Conservation (phyloP, 2,329 filamentous ascomycete species). For the Uncinocarpus reesii region DNA sequence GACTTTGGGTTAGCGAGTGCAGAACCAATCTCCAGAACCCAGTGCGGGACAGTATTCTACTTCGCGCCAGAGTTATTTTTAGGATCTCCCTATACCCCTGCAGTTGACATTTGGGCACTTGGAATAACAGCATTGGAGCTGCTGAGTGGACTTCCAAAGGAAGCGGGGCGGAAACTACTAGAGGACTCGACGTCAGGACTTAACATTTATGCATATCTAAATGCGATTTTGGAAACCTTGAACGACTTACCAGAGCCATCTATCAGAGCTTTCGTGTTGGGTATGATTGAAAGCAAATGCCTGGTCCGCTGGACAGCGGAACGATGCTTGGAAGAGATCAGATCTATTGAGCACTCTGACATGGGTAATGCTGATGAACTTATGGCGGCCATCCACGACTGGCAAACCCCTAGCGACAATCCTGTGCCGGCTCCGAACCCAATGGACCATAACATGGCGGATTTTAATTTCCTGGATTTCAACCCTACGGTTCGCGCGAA, state of each 20-base stretch:
- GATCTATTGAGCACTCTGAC: neutral
- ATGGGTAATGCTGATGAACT: too few relatives aligned
- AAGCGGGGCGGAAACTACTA: neutral
- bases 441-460: too few relatives aligned
- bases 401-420: too few relatives aligned
- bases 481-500: too few relatives aligned
- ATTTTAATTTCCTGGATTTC: too few relatives aligned
- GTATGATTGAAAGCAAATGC: neutral
- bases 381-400: too few relatives aligned
- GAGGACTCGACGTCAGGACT: neutral
- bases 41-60: conserved; percentile 3
- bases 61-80: conserved; percentile 6
- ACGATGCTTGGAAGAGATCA: neutral
- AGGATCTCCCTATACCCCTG: neutral
- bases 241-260: neutral
- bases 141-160: neutral
- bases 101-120: conserved; percentile 13
- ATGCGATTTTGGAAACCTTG: too few relatives aligned
- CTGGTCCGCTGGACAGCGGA: neutral
- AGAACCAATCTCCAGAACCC: neutral
- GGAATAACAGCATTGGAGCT: conserved; percentile 10
- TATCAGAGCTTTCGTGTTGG: neutral
- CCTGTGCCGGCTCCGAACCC: too few relatives aligned
- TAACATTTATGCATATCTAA: neutral
- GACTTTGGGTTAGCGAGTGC: conserved; percentile 11